phyloP scores from a whole-genome alignment of 352 stramenopile species.

The Phytophthora europaea region DNA sequence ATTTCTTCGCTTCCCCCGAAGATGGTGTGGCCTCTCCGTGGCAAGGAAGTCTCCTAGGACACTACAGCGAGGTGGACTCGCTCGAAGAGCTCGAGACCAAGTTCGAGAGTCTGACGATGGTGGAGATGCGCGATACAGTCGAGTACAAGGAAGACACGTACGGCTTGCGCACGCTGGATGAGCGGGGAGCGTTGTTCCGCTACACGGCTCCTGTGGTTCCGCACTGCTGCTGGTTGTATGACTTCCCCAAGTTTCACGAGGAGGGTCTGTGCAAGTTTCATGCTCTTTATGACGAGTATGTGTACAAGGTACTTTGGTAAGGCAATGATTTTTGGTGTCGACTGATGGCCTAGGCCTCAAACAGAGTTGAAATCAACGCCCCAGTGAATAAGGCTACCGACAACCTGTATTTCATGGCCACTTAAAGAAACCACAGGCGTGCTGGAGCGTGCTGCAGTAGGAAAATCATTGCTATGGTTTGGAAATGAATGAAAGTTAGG shows the following conservation, averaged over 20 bases:
- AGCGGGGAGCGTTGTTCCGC: constrained; percentile 29
- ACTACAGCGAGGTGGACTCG: constrained; percentile 46
- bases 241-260: constrained; percentile 20
- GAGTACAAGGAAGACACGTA: constrained; percentile 42
- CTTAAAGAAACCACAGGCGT: too few species aligned
- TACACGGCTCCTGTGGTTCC: constrained; percentile 6
- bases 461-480: not conserved
- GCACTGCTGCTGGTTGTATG: constrained; percentile 30
- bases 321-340: constrained; percentile 5
- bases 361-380: too few species aligned
- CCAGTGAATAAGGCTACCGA: too few species aligned
- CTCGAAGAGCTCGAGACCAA: constrained; percentile 38
- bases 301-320: constrained; percentile 32
- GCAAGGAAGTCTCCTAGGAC: constrained; percentile 44
- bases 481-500: not conserved
- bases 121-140: constrained; percentile 41
- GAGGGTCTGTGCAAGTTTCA: constrained; percentile 21
- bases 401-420: too few species aligned
- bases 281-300: constrained; percentile 26
- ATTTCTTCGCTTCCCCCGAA: constrained; percentile 57
- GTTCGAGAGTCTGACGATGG: constrained; percentile 36
- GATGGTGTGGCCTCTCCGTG: constrained; percentile 51
- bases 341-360: too few species aligned
- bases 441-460: too few species aligned
- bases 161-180: constrained; percentile 44